These are phyloP conservation scores for Phyllosticta paracitricarpa DNA, from an alignment of 2,329 filamentous ascomycete species.

Conservation along the genomic window DNA sequence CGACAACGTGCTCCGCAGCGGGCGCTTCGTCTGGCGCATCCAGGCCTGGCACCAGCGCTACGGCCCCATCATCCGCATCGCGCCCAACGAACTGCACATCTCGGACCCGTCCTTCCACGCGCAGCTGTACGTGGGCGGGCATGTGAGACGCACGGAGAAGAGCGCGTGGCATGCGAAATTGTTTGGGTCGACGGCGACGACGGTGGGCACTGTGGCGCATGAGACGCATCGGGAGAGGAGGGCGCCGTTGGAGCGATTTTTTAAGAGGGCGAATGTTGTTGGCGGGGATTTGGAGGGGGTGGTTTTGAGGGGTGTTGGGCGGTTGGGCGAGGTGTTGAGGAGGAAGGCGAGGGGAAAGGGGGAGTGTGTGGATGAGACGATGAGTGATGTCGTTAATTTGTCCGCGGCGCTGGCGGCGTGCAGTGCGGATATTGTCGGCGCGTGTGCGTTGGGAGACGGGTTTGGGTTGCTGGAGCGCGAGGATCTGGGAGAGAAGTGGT, in stretches of 20 bases:
- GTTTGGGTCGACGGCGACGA: slow-evolving; percentile 19
- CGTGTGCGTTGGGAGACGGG: slow-evolving; percentile 14
- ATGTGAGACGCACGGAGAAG: slow-evolving; percentile 16
- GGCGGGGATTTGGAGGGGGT: slow-evolving; percentile 8
- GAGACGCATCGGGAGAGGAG: slow-evolving; percentile 24
- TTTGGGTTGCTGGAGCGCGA: slow-evolving; percentile 15
- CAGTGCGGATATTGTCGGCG: slow-evolving; percentile 10
- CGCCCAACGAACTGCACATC: slow-evolving; percentile 17
- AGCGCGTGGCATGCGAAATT: slow-evolving; percentile 16
- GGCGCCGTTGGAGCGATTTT: slow-evolving; percentile 25
- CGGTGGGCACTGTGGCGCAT: slow-evolving; percentile 18
- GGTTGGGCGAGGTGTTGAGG: slow-evolving; percentile 4
- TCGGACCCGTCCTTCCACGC: slow-evolving; percentile 19
- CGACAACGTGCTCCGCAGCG: not conserved
- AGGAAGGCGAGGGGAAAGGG: not conserved
- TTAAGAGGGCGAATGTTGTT: slow-evolving; percentile 20
- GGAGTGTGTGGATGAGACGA: not conserved
- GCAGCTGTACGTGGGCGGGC: slow-evolving; percentile 21
- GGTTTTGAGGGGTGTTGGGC: not conserved
- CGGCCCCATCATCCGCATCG: slow-evolving; percentile 18
- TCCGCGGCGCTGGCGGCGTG: slow-evolving; percentile 16
- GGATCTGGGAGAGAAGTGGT: slow-evolving; percentile 15
- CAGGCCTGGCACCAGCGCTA: not conserved
- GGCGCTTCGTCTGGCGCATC: not conserved
- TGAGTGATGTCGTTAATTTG: slow-evolving; percentile 13